These are phyloP conservation scores for Tillandsia fasciculata DNA, from an alignment of 176 grass and related monocot genomes.

Conservation along the genomic window DNA sequence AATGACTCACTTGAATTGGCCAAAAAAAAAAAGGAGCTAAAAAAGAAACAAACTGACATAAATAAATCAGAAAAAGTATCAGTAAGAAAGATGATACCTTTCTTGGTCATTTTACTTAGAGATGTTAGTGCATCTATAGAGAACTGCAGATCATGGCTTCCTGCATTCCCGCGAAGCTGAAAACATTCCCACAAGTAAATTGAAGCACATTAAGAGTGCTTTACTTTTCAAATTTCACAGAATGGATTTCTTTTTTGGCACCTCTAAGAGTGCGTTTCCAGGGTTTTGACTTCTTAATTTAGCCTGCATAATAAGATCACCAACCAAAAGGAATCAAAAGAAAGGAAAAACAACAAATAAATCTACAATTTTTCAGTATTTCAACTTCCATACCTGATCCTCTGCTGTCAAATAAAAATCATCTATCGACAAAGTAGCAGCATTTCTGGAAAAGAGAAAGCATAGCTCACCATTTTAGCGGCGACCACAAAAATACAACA, in stretches of 20 bases:
- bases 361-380: conserved; percentile 5
- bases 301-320: conserved; percentile 37
- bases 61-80: conserved; percentile 2
- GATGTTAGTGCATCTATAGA: conserved; percentile 73
- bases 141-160: conserved; percentile 93
- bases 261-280: conserved; percentile 84
- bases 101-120: conserved; percentile 71
- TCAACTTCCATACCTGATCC: conserved; percentile 56
- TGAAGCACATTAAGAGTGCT: conserved; percentile 18
- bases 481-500: neutral
- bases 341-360: neutral
- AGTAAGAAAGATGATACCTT: conserved; percentile 37
- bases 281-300: conserved; percentile 62
- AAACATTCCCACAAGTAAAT: conserved; percentile 28
- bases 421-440: conserved; percentile 81
- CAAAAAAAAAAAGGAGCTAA: neutral
- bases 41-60: neutral
- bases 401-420: conserved; percentile 92
- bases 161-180: conserved; percentile 94
- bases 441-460: conserved; percentile 34
- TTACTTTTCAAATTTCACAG: conserved; percentile 1
- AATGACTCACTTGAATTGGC: neutral
- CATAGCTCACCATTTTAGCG: conserved; percentile 3
- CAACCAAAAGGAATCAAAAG: conserved; percentile 1
- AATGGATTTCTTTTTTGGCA: conserved; percentile 27